Base-by-base conservation (phyloP, 345 rosid species). In the Noccaea bulbosa region DNA sequence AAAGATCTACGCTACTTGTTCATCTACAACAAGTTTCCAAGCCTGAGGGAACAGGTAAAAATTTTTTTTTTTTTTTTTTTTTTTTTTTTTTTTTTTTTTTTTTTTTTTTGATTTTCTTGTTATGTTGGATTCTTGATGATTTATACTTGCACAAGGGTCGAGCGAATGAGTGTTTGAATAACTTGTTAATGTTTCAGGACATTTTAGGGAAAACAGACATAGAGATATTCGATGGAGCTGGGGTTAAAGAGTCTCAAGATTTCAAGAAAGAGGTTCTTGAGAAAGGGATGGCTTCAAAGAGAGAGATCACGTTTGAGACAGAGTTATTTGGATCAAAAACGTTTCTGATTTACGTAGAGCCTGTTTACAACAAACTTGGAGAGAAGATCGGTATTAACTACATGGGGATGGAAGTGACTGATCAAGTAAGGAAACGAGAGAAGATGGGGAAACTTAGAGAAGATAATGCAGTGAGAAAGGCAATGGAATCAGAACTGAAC, bases 341-440 rank as follows among this genome's bases (percentile, higher is more conserved):
- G 20, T 91, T 91, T 75, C 78, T 93, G 81, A 90, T 93, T 44
- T 86, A 83, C 35, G 98, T 93, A 12, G 93, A 88, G 62, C 98
- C 98, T 39, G 98, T 93, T 55, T 88, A 86, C 47, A 90, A 86
- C 87, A 93, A 90, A 78, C 74, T 89, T 62, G 81, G 85, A 12
- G 97, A 90, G 69, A 90, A 91, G 8, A 93, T 93, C 67, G 98
- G 98, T 56, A 81, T 93, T 47, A 93, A 93, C 60, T 93, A 90
- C 44, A 89, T 93, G 93, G 98, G 98, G 57, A 93, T 93, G 98
- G 98, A 93, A 53, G 84, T 91, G 37, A 88, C 97, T 48, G 98
- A 93, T 74, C 98, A 93, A 96, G 97, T 86, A 7, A 82, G 79
- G 45, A 94, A 91, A 81, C 81, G 99, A 60, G 96, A 94, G 60